Base-by-base conservation (phyloP, 139 green algal genomes). In the Chlamydomonas incerta region DNA sequence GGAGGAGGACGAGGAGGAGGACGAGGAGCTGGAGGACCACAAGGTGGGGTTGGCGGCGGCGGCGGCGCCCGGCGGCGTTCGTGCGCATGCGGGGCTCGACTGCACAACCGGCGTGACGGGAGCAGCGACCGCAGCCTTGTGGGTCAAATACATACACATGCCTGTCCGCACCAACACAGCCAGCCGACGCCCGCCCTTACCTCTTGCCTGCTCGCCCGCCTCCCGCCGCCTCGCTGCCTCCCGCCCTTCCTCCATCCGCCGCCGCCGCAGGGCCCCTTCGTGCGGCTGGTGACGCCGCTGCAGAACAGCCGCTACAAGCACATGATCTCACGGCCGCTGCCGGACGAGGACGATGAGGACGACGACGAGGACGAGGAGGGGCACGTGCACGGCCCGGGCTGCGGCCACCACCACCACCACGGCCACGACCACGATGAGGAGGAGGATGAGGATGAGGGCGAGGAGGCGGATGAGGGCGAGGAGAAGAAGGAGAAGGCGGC, bases 231-330 rank as follows among this genome's bases (percentile, higher is more conserved):
- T 28, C 21, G n/a, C n/a, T 28, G 24, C 31, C 23, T 47, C n/a
- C n/a, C n/a, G n/a, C n/a, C n/a, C 24, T 15, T 81, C 24, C 73
- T 31, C 21, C 46, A 15, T 11, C 33, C 34, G n/a, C n/a, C n/a
- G n/a, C n/a, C n/a, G n/a, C n/a, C 2, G 21, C 35, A 71, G 80
- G 60, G 33, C 31, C 46, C 52, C 29, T 24, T 55, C 8, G 72
- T 92, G 46, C 83, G 88, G 82, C 65, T 92, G 83, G 71, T 88
- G 28, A 90, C 52, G 41, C 90, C 82, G 47, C 41, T 92, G 41
- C n/a, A 60, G 67, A 92, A 92, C 77, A 86, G 55, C 67, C 41
- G 87, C 23, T 82, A 84, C 72, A 67, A 47, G 10, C 89, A 92
- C 82, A 92, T 92, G 89, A 88, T 92, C 8, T 65, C n/a, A 2